Evolutionary conservation across 139 green algal genomes (phyloP), one percentile per base, ranked within the genome.

Genomic region (Chlorella ohadii): DNA sequence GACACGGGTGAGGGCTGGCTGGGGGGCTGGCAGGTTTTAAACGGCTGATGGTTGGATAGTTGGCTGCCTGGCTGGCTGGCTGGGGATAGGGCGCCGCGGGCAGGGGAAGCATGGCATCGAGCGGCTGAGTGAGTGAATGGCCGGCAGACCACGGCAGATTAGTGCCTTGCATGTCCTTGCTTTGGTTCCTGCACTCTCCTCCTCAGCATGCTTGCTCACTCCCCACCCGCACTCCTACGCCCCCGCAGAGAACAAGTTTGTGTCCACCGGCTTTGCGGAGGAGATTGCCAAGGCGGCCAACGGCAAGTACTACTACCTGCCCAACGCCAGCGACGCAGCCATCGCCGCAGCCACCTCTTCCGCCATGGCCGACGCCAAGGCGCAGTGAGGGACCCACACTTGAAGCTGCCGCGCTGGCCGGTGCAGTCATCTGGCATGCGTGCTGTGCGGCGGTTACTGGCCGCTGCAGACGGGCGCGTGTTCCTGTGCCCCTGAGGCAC

Each of bases 181-280:
- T n/a, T n/a, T n/a, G n/a, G n/a, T n/a, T n/a, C n/a, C n/a, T n/a
- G n/a, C n/a, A n/a, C n/a, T n/a, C n/a, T n/a, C n/a, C n/a, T n/a
- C n/a, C n/a, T n/a, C n/a, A n/a, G 44, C 44, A 51, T 51, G 44
- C 44, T 51, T 51, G 19, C 39, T 17, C 36, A 47, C 38, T 6
- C 38, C 19, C 15, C 38, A 33, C 19, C 28, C 44, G 9, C 51
- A 36, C 34, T 9, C 41, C 27, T 27, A 2, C 72, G 4, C 16
- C 7, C 72, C 28, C 28, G 67, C 80, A 72, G 86, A 90, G 81
- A 90, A 90, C 78, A 98, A 98, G 91, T 99, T 99, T 92, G 97
- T 99, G 55, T 98, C 92, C n/a, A 99, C 97, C 20, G 96, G 97
- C 31, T 99, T 99, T 91, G 96, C 97, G 12, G 95, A 99, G 90